phyloP scores from a whole-genome alignment of 2,329 filamentous ascomycete species.

The Neopestalotiopsis rosae region DNA sequence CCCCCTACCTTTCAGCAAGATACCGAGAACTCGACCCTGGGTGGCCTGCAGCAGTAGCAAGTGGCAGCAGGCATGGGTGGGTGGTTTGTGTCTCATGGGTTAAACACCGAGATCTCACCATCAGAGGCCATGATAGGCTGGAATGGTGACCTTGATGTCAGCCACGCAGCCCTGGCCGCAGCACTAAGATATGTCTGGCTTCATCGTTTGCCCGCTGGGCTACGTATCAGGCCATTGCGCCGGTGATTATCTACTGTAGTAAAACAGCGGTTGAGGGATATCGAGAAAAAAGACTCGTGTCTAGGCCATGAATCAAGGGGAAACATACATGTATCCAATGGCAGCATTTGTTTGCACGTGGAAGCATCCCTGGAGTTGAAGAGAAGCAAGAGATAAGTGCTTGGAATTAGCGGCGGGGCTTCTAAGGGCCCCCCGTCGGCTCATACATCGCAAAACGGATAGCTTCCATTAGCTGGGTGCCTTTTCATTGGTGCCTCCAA shows the following conservation, averaged over 20 bases:
- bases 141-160: neutral
- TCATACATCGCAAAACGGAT: conserved; percentile 9
- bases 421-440: neutral
- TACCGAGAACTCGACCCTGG: neutral
- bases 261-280: neutral
- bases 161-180: neutral
- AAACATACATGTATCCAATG: neutral
- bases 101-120: neutral
- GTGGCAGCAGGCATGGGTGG: neutral
- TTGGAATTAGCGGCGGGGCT: neutral
- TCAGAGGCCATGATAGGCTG: neutral
- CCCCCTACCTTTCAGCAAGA: neutral
- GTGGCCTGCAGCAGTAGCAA: neutral
- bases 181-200: neutral
- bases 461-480: neutral
- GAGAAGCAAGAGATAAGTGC: conserved; percentile 7
- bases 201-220: neutral
- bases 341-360: neutral
- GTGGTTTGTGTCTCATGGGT: neutral
- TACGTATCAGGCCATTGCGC: neutral
- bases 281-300: neutral
- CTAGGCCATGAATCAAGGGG: neutral
- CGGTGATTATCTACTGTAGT: neutral
- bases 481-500: neutral
- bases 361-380: neutral